These are phyloP conservation scores for Picocystis sp. DNA, from an alignment of 163 green algal genomes.

Conservation along the genomic window DNA sequence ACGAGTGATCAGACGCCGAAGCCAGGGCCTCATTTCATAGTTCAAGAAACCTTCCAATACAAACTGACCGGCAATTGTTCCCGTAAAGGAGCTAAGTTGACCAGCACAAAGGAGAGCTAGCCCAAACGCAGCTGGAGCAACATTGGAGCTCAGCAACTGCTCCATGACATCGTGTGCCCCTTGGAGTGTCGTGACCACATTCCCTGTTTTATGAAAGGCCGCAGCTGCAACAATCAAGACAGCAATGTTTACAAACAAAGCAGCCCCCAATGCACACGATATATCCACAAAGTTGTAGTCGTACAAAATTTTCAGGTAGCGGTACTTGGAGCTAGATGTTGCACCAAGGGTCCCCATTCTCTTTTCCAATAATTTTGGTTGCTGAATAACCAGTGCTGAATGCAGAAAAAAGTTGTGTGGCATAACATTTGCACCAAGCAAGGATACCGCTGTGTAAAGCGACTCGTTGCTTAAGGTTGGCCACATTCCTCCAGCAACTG, in stretches of 20 bases:
- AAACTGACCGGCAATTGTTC: conserved; percentile 34
- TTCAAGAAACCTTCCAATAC: conserved; percentile 59
- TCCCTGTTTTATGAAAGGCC: conserved; percentile 30
- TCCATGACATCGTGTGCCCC: conserved; percentile 39
- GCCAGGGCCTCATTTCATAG: conserved; percentile 34
- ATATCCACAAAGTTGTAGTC: conserved; percentile 39
- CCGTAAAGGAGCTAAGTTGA: conserved; percentile 51
- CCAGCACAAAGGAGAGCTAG: conserved; percentile 39
- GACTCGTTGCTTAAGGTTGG: conserved; percentile 19
- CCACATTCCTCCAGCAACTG: conserved; percentile 19
- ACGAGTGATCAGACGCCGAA: conserved; percentile 43
- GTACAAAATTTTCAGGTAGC: conserved; percentile 9
- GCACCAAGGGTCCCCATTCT: too few species aligned
- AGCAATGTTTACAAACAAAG: conserved; percentile 50
- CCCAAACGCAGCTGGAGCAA: conserved; percentile 38
- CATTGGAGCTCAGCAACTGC: conserved; percentile 26
- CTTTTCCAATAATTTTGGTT: conserved; percentile 8
- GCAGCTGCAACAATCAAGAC: conserved; percentile 44
- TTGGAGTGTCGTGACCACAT: conserved; percentile 14
- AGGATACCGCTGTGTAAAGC: conserved; percentile 44
- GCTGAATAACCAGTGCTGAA: conserved; percentile 20
- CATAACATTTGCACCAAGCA: conserved; percentile 63
- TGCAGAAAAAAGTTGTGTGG: conserved; percentile 67
- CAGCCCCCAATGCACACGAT: conserved; percentile 25
- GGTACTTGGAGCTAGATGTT: too few species aligned